These are phyloP conservation scores for Eucalyptus paniculata DNA, from an alignment of 345 rosid species.

Conservation along the genomic window DNA sequence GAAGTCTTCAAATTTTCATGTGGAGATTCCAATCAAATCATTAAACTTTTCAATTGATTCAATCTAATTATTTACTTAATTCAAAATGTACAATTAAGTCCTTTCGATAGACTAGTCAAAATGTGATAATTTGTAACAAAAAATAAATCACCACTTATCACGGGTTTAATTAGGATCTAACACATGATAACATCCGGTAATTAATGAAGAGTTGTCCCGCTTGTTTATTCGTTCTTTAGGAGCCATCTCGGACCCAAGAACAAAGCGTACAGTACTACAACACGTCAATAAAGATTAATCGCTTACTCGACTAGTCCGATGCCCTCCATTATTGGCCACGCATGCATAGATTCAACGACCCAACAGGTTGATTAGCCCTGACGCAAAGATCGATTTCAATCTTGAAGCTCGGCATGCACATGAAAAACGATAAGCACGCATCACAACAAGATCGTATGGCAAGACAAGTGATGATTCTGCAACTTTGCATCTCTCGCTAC, in stretches of 20 bases:
- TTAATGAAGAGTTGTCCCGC: background rate
- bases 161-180: background rate
- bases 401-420: background rate
- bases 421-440: background rate
- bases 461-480: background rate
- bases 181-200: rapidly evolving
- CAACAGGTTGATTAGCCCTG: background rate
- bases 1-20: background rate
- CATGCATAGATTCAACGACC: background rate
- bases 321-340: background rate
- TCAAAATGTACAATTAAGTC: rapidly evolving
- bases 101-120: rapidly evolving
- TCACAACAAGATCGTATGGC: background rate
- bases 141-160: background rate
- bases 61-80: background rate
- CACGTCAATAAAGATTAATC: background rate
- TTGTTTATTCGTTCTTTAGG: background rate
- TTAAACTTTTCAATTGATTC: background rate
- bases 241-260: background rate
- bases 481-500: background rate
- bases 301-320: background rate
- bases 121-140: rapidly evolving
- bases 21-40: background rate
- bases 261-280: background rate
- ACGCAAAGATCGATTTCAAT: background rate